These are phyloP conservation scores for Arbutus unedo DNA, from an alignment of 148 eudicot species.

Conservation along the genomic window DNA sequence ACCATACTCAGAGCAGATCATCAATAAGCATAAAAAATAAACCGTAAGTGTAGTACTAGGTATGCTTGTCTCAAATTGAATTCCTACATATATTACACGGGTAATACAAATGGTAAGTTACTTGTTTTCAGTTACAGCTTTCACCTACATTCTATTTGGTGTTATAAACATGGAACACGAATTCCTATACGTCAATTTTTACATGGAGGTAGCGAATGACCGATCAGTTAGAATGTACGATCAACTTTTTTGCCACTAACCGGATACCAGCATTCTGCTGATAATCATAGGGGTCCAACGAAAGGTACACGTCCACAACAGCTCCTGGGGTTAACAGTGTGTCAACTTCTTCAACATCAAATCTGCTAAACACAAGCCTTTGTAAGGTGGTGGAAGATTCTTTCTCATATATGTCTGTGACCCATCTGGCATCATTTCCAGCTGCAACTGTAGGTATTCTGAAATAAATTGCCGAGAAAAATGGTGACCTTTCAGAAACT, in stretches of 20 bases:
- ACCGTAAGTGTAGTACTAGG: background rate
- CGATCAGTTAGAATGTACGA: conserved; percentile 45
- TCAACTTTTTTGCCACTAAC: conserved; percentile 71
- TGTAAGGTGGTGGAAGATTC: conserved; percentile 48
- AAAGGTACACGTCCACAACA: conserved; percentile 59
- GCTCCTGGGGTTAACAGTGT: conserved; percentile 50
- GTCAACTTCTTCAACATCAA: conserved; percentile 66
- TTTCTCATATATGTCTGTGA: conserved; percentile 68
- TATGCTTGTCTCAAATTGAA: background rate
- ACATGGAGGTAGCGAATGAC: background rate
- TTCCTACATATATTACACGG: background rate
- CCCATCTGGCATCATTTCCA: conserved; percentile 48
- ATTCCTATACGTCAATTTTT: background rate
- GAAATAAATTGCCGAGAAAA: conserved; percentile 22
- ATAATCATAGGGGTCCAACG: conserved; percentile 71
- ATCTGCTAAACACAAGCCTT: conserved; percentile 58
- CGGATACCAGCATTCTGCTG: conserved; percentile 84
- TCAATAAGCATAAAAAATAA: background rate
- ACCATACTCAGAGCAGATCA: too few relatives aligned
- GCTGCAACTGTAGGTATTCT: conserved; percentile 71
- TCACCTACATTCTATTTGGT: background rate
- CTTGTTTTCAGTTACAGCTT: background rate
- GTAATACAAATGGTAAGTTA: background rate
- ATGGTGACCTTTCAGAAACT: background rate
- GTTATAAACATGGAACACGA: background rate